Percentiles rank a stretch among this genome's conserved stretches.
Evolutionary conservation across 2,329 filamentous ascomycete species (phyloP).

Genomic region (Fusarium sp.): DNA sequence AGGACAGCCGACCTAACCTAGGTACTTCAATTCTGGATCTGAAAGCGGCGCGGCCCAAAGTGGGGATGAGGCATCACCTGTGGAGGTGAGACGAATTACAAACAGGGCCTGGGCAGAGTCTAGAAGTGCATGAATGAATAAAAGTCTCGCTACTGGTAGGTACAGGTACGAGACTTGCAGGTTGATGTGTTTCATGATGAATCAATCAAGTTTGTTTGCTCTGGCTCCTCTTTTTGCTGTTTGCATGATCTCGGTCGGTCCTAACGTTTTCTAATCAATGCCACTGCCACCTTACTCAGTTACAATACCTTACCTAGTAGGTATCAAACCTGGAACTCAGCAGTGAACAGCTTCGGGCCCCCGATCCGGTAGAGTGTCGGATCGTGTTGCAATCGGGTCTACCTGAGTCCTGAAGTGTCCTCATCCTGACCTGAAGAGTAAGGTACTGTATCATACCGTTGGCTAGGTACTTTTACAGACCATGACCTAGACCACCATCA

Average conservation of each 20-base stretch:
- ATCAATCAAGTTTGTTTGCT: slow-evolving; percentile 19
- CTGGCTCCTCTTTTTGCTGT: not conserved
- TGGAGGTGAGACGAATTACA: slow-evolving; percentile 30
- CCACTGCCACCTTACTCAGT: not conserved
- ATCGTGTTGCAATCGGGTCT: slow-evolving; percentile 26
- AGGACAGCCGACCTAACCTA: slow-evolving; percentile 1
- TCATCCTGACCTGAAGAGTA: slow-evolving; percentile 4
- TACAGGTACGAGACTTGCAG: slow-evolving; percentile 2
- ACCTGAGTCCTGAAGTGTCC: slow-evolving; percentile 4
- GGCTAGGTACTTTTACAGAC: slow-evolving; percentile 9
- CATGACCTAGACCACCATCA: slow-evolving; percentile 22
- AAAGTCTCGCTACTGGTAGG: slow-evolving; percentile 12
- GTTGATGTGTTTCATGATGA: slow-evolving; percentile 39
- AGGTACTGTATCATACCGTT: not conserved
- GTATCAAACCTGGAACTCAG: not conserved
- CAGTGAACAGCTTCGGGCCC: slow-evolving; percentile 1
- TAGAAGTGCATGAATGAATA: slow-evolving; percentile 23
- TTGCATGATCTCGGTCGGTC: slow-evolving; percentile 25
- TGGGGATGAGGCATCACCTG: slow-evolving; percentile 43
- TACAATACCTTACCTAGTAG: not conserved
- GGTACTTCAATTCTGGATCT: slow-evolving; percentile 4
- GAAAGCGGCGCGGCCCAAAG: slow-evolving; percentile 46
- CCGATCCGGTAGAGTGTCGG: slow-evolving; percentile 17
- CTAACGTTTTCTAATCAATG: slow-evolving; percentile 21
- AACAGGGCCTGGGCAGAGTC: slow-evolving; percentile 7